These are phyloP conservation scores for Talaromyces piceae DNA, from an alignment of 2,329 filamentous ascomycete genomes.

Conservation along the genomic window DNA sequence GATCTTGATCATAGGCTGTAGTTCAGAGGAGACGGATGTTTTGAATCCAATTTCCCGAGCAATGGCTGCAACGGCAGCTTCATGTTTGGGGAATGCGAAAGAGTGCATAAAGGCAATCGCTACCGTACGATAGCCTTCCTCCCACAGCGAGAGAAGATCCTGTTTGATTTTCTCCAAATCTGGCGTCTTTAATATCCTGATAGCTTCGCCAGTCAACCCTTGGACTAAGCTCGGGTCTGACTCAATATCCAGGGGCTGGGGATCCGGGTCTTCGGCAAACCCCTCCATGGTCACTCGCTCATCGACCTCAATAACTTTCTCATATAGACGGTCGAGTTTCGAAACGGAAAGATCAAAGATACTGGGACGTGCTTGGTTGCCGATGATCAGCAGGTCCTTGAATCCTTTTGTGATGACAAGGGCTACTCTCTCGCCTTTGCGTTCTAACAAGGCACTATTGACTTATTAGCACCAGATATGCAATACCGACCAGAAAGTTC, in stretches of 20 bases:
- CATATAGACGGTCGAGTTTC: conserved; percentile 55
- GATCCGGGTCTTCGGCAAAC: conserved; percentile 21
- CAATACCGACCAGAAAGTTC: not conserved
- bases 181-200: conserved; percentile 59
- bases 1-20: conserved; percentile 75
- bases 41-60: conserved; percentile 69
- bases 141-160: conserved; percentile 49
- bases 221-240: conserved; percentile 16
- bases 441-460: conserved; percentile 75
- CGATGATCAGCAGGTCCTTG: conserved; percentile 73
- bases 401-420: conserved; percentile 80
- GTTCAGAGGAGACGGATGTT: conserved; percentile 65
- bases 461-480: conserved; percentile 33
- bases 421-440: conserved; percentile 76
- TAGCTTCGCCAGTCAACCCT: conserved; percentile 56
- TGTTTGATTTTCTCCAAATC: conserved; percentile 43
- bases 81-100: conserved; percentile 78
- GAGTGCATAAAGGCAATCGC: conserved; percentile 61
- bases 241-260: conserved; percentile 13
- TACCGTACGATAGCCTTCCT: conserved; percentile 28
- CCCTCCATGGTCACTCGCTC: conserved; percentile 42
- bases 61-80: conserved; percentile 64
- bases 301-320: conserved; percentile 18
- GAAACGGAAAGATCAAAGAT: conserved; percentile 80
- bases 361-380: conserved; percentile 77